Base-by-base conservation (phyloP, 768 basidiomycete genomes). In the Hemileccinum impolitum region DNA sequence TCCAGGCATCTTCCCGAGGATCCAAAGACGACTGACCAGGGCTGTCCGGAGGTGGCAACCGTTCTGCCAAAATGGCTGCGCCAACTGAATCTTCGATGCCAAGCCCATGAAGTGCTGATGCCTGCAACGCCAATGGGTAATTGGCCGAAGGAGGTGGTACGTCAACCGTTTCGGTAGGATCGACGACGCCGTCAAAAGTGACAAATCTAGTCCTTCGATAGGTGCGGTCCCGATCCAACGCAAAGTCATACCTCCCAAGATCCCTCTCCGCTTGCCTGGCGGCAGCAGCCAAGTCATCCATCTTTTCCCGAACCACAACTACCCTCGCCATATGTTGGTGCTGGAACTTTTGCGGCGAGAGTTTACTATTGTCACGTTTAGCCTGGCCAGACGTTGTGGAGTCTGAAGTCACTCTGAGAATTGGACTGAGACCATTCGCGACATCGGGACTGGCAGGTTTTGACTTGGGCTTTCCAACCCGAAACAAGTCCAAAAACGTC, bases 141-240 rank as follows among this genome's bases (percentile, higher is more conserved):
- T 73, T 74, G 32, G 82, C 72, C 31, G 84, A 80, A 7, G 81
- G 84, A 6, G 76, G 82, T 0, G 90, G 90, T 30, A 91, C 62
- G 60, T 92, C 90, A 31, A 92, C 89, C 21, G 78, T 78, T 59
- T 91, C 90, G 21, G 90, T 92, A 11, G 90, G 90, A 67, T 92
- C 90, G 57, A 91, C 82, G 46, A 87, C 75, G 57, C 82, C 72
- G 60, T 81, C 76, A 53, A 76, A 65, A n/a, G 62, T 55, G 45
- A 65, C 58, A 50, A 67, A 63, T 52, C 67, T 69, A 37, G 60
- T 63, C 45, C 67, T 68, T 51, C 75, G 72, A n/a, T 72, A 67
- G 26, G 61, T 44, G 39, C 65, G 68, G 52, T 69, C 74, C 50
- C 75, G 71, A 50, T 80, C 80, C 44, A 72, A 66, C 46, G 72